These are phyloP conservation scores for Cyberlindnera misumaiensis DNA, from an alignment of 805 yeast species.

Conservation along the genomic window DNA sequence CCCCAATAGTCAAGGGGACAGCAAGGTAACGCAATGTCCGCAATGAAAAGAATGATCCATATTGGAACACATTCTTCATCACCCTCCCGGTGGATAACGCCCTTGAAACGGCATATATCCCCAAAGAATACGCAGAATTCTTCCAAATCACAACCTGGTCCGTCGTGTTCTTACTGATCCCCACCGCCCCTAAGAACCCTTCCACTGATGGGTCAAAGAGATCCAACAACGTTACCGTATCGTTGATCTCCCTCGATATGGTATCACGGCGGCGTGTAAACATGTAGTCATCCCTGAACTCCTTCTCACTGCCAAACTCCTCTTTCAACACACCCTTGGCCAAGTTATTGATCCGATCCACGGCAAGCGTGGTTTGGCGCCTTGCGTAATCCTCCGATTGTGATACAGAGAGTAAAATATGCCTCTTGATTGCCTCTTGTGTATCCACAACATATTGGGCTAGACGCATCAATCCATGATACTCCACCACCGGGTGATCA, in stretches of 20 bases:
- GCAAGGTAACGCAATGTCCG: conserved; percentile 38
- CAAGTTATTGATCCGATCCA: conserved; percentile 50
- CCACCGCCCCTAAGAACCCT: conserved; percentile 36
- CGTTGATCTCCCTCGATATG: conserved; percentile 49
- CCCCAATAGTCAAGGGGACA: conserved; percentile 45
- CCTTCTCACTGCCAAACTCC: conserved; percentile 47
- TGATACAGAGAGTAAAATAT: conserved; percentile 56
- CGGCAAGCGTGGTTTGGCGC: conserved; percentile 48
- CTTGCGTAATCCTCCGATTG: conserved; percentile 68
- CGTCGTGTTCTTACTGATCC: conserved; percentile 23
- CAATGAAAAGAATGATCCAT: conserved; percentile 32
- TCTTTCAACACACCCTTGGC: conserved; percentile 65
- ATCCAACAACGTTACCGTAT: conserved; percentile 60
- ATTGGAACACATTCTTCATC: conserved; percentile 28
- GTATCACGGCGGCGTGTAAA: conserved; percentile 68
- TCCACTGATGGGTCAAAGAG: conserved; percentile 73
- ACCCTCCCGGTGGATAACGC: conserved; percentile 31
- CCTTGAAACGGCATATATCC: conserved; percentile 24
- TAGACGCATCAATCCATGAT: conserved; percentile 55
- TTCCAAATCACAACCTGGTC: conserved; percentile 22
- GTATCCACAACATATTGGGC: conserved; percentile 66
- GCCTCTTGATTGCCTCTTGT: conserved; percentile 58
- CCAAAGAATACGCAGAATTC: conserved; percentile 24
- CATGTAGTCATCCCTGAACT: conserved; percentile 72
- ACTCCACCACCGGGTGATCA: conserved; percentile 42